phyloP scores from a whole-genome alignment of 305 asterid genomes.

The Coffea humblotiana region DNA sequence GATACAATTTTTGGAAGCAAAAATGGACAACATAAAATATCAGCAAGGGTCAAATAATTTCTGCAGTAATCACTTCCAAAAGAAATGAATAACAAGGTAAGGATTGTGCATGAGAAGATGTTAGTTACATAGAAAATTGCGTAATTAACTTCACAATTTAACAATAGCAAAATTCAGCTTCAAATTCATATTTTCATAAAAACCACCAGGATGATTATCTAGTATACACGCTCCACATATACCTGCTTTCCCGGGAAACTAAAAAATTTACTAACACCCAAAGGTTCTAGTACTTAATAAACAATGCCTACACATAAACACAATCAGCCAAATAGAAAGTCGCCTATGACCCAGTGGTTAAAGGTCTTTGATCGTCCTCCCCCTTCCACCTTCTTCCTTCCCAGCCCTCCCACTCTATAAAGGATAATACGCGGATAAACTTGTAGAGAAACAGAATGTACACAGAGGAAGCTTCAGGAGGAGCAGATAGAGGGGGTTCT shows the following conservation, averaged over 20 bases:
- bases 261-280: not conserved
- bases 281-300: not conserved
- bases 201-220: not conserved
- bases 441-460: slow-evolving; percentile 31
- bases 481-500: slow-evolving; percentile 55
- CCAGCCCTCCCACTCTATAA: too few relatives aligned
- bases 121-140: not conserved
- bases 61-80: not conserved
- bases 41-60: not conserved
- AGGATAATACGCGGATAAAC: not conserved
- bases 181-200: not conserved
- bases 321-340: too few relatives aligned
- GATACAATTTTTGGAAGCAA: not conserved
- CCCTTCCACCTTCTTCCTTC: too few relatives aligned
- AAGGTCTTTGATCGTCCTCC: too few relatives aligned
- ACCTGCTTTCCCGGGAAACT: not conserved
- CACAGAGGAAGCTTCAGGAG: slow-evolving; percentile 65
- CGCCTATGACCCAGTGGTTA: too few relatives aligned
- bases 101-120: not conserved
- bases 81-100: not conserved
- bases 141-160: not conserved
- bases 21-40: not conserved
- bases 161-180: not conserved
- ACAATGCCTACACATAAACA: not conserved
- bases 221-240: not conserved